Percentiles rank a stretch among this genome's conserved stretches.
These are phyloP conservation scores for Vaccinium corymbosum DNA, from an alignment of 148 eudicot genomes.

Conservation along the genomic window DNA sequence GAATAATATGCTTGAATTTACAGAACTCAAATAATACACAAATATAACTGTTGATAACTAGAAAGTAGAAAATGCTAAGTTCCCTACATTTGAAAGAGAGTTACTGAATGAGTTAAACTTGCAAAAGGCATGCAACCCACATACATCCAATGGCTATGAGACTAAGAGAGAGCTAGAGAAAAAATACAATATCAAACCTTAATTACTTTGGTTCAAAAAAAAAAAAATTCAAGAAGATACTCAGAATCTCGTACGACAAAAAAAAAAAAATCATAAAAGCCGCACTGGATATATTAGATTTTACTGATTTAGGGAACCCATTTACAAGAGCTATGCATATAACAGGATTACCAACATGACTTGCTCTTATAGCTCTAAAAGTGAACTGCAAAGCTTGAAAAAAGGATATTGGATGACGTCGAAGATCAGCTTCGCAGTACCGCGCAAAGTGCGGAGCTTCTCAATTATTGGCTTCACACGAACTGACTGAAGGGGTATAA, in stretches of 20 bases:
- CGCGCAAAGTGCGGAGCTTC: conserved; percentile 77
- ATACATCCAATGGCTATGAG: neutral
- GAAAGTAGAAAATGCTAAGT: too few species aligned
- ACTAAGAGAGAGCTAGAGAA: neutral
- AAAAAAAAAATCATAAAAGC: neutral
- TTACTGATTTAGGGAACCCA: neutral
- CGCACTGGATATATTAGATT: neutral
- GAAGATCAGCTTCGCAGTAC: conserved; percentile 80
- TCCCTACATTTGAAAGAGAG: too few species aligned
- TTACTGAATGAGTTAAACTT: too few species aligned
- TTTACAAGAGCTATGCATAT: neutral
- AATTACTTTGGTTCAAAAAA: neutral
- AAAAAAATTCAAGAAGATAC: neutral
- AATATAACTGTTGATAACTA: too few species aligned
- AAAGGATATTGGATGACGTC: conserved; percentile 99
- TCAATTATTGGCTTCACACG: conserved; percentile 83
- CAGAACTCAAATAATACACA: too few species aligned
- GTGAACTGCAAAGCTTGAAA: neutral
- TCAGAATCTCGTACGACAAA: neutral
- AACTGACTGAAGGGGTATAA: conserved; percentile 92
- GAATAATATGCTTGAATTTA: too few species aligned
- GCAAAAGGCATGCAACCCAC: neutral
- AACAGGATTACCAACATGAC: neutral
- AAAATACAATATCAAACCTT: neutral
- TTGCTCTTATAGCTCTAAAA: neutral